Percentiles rank a stretch among this genome's conserved stretches.
Evolutionary conservation across 345 rosid species (phyloP).

Genomic region (Excoecaria cochinchinensis): DNA sequence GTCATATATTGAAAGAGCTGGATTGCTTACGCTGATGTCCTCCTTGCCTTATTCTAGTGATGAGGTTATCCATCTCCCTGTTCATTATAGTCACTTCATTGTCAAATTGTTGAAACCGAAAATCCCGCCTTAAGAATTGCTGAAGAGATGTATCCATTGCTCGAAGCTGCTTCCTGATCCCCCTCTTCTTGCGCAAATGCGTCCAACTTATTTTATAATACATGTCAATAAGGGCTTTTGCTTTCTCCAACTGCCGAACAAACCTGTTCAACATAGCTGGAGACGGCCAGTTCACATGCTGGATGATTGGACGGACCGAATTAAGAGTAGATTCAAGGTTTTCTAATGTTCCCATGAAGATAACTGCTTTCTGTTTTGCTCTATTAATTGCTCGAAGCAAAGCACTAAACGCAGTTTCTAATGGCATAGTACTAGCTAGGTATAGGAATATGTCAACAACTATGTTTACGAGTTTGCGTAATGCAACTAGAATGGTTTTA

Average conservation of each 20-base stretch:
- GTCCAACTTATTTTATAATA: not conserved
- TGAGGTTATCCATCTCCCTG: not conserved
- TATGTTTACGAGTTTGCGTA: too few relatives aligned
- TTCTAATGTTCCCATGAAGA: conserved; percentile 19
- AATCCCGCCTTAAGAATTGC: not conserved
- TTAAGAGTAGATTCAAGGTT: conserved; percentile 25
- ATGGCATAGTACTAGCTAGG: not conserved
- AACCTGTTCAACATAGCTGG: not conserved
- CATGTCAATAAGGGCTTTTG: not conserved
- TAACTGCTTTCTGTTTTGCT: conserved; percentile 6
- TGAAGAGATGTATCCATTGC: conserved; percentile 5
- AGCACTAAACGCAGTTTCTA: conserved; percentile 14
- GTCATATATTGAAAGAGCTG: not conserved
- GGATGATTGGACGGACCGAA: not conserved
- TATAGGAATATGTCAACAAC: too few relatives aligned
- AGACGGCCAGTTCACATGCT: not conserved
- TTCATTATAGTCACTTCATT: not conserved
- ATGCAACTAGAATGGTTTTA: too few relatives aligned
- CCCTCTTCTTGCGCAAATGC: not conserved
- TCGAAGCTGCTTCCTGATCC: not conserved
- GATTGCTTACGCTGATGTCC: too few relatives aligned
- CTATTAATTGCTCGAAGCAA: conserved; percentile 2
- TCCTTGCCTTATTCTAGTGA: not conserved
- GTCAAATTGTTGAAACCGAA: conserved; percentile 4
- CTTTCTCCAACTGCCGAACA: not conserved